Conservation (phyloP, 176 grass and related monocot genomes). For the Phragmites australis region DNA sequence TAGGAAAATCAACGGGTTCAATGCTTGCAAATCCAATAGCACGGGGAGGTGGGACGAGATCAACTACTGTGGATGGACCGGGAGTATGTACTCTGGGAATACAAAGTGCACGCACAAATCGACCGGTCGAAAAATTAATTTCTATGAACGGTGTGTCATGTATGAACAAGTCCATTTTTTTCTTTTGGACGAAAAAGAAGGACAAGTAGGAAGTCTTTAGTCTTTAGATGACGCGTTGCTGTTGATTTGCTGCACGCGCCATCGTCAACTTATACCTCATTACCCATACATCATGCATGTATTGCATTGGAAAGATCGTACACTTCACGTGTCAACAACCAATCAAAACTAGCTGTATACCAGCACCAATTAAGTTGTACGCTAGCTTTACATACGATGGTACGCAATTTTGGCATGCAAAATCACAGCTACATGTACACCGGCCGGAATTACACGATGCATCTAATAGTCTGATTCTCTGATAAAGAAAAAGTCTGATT, state of each 20-base stretch:
- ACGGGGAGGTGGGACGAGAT: too few species aligned
- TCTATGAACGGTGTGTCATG: too few species aligned
- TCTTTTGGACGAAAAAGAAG: background rate
- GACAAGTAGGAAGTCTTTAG: background rate
- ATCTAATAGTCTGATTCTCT: too few species aligned
- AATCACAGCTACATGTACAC: background rate
- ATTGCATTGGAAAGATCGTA: constrained; percentile 15
- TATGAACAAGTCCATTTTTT: background rate
- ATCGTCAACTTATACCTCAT: background rate
- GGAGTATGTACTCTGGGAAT: too few species aligned
- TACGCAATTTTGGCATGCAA: background rate
- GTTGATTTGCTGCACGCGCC: background rate
- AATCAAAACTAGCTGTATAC: background rate
- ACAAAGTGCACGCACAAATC: too few species aligned
- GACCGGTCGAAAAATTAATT: too few species aligned
- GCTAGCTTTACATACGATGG: constrained; percentile 2
- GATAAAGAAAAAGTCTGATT: too few species aligned
- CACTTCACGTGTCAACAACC: constrained; percentile 9
- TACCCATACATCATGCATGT: background rate
- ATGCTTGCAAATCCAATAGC: too few species aligned
- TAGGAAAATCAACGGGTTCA: too few species aligned
- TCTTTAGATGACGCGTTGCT: constrained; percentile 1
- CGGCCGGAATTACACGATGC: background rate
- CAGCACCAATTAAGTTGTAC: background rate
- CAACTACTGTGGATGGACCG: too few species aligned